phyloP scores from a whole-genome alignment of 495 filamentous ascomycete species.

The Tricharina praecox region DNA sequence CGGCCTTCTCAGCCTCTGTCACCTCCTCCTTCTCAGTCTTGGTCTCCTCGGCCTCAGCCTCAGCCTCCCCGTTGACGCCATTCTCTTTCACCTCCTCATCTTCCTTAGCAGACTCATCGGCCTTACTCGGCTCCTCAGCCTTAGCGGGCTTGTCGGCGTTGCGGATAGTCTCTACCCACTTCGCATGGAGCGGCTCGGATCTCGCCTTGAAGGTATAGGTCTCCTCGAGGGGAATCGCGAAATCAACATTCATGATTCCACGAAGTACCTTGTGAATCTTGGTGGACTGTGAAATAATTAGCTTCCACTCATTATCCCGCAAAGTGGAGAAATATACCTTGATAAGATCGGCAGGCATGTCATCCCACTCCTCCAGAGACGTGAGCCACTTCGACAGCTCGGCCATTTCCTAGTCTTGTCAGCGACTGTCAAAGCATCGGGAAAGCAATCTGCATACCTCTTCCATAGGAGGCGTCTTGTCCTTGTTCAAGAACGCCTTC shows the following conservation, averaged over 20 bases:
- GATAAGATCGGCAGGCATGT: conserved; percentile 13
- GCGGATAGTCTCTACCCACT: conserved; percentile 30
- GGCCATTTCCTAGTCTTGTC: conserved; percentile 15
- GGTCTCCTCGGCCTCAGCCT: not conserved
- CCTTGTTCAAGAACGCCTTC: conserved; percentile 21
- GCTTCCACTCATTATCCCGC: no score
- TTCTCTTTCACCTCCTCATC: conserved; percentile 16
- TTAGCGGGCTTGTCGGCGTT: conserved; percentile 26
- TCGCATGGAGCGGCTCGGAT: conserved; percentile 29
- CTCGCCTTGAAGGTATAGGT: conserved; percentile 51
- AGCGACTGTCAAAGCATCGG: no score
- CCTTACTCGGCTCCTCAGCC: no score
- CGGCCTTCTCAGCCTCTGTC: no score
- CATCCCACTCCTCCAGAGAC: conserved; percentile 9
- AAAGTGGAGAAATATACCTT: conserved; percentile 10
- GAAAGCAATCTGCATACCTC: conserved; percentile 12
- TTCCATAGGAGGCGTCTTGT: conserved; percentile 14
- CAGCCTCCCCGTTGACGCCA: conserved; percentile 1
- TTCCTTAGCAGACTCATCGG: no score
- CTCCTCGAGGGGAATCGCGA: conserved; percentile 48
- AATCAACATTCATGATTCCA: conserved; percentile 45
- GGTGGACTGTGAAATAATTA: conserved; percentile 33
- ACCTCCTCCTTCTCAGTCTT: no score
- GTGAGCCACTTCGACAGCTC: conserved; percentile 18
- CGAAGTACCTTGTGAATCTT: conserved; percentile 64